Conservation (phyloP, 352 stramenopile species). For the Globisporangium echinulatum region DNA sequence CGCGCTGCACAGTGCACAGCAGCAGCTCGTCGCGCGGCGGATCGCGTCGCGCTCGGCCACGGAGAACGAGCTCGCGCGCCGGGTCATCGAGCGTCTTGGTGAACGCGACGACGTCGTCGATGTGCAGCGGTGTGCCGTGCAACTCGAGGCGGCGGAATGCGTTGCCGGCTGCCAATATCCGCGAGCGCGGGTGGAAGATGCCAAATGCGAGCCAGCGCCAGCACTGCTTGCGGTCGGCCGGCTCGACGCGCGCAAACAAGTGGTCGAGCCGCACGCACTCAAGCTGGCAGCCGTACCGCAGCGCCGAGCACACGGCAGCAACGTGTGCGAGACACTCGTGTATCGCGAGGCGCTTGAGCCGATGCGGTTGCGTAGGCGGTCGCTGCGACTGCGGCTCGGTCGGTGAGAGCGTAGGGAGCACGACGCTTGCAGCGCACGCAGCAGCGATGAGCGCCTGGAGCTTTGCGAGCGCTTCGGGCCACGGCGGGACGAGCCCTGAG, state of each 20-base stretch:
- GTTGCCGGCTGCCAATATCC: too few species aligned
- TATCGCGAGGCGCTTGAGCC: too few species aligned
- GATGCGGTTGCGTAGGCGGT: too few species aligned
- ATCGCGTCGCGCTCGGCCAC: neutral
- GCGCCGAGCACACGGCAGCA: neutral
- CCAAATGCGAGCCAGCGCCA: slow-evolving; percentile 8
- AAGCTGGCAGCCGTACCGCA: slow-evolving; percentile 1
- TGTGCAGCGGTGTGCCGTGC: neutral
- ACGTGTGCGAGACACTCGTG: neutral
- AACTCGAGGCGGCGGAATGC: too few species aligned
- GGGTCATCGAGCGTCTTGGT: neutral
- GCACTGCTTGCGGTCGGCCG: neutral
- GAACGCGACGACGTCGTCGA: neutral
- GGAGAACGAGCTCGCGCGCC: slow-evolving; percentile 2
- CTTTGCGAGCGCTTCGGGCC: too few species aligned
- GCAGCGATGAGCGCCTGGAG: too few species aligned
- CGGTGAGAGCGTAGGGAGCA: too few species aligned
- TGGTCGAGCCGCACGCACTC: neutral
- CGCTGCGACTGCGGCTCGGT: too few species aligned
- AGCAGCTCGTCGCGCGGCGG: neutral
- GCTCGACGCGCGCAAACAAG: neutral
- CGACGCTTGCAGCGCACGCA: too few species aligned
- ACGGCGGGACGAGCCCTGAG: too few species aligned
- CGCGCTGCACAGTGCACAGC: neutral
- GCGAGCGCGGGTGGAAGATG: too few species aligned